Evolutionary conservation across 2,329 filamentous ascomycete species (phyloP).

Genomic region (Aureobasidium mangrovei): DNA sequence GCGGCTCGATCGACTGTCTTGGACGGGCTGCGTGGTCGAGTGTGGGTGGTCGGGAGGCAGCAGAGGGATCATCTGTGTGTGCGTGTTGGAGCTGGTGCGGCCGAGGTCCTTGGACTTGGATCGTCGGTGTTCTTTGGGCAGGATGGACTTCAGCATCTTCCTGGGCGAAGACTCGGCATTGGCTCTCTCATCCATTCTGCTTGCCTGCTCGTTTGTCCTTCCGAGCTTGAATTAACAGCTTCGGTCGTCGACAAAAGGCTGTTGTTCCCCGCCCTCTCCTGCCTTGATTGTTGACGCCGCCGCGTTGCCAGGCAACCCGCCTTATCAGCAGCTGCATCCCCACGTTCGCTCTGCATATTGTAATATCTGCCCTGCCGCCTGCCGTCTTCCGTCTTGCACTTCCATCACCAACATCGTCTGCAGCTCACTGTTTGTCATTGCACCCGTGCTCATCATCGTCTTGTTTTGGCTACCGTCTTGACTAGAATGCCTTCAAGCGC

Average conservation of each 20-base stretch:
- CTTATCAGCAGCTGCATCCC: constrained; percentile 3
- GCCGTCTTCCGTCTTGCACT: background rate
- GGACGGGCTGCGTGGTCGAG: constrained; percentile 20
- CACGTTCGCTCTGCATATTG: background rate
- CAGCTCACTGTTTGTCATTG: background rate
- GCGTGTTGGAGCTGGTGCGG: constrained; percentile 26
- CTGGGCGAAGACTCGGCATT: constrained; percentile 6
- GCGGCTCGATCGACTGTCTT: constrained; percentile 21
- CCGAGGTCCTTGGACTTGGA: constrained; percentile 38
- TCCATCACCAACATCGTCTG: background rate
- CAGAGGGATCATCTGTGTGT: constrained; percentile 30
- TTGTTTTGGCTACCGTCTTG: background rate
- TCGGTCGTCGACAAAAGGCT: background rate
- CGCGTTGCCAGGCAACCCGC: constrained; percentile 8
- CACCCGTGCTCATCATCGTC: background rate
- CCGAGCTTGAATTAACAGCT: background rate
- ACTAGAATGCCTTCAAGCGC: background rate
- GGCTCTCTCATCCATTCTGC: constrained; percentile 7
- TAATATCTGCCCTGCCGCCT: background rate
- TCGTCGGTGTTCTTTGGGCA: constrained; percentile 35
- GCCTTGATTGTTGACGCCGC: constrained; percentile 5
- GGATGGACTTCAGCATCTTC: constrained; percentile 44
- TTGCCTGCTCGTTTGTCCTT: background rate
- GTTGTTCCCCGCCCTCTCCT: background rate
- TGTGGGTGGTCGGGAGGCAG: constrained; percentile 45